Evolutionary conservation across 2,329 filamentous ascomycete species (phyloP), one percentile per base, ranked within the genome.

Genomic region (Pezicula neosporulosa): DNA sequence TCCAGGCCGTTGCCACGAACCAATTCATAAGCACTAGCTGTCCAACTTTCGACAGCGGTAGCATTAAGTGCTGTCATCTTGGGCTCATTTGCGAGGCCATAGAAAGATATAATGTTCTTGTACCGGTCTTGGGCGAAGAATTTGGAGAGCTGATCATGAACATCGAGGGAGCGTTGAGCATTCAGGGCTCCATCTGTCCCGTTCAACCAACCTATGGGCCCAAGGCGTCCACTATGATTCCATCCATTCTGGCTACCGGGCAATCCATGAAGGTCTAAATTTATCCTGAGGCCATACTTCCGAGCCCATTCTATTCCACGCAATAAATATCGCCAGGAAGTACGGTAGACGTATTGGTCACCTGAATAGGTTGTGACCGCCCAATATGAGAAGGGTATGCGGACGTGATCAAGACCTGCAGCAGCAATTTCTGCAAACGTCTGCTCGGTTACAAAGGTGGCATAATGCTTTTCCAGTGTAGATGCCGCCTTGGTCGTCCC

Each of bases 81-180:
- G 2, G 94, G 94, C 70, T 99, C 94, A 72, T 99, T 99, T 65
- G 85, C 90, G 1, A 99, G 82, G 4, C 94, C 94, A 70, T 99
- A 99, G 72, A 97, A 90, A 13, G 87, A 83, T 55, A 99, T 78
- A 59, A 99, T 80, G 67, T 97, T 96, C 65, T 88, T 87, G 77
- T 99, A 99, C 9, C 94, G 87, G 44, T 87, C 83, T 66, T 97
- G 94, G 0, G 92, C 84, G 69, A 99, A 99, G 80, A 99, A 99
- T 58, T 86, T 80, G 21, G 90, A 91, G 12, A 99, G 77, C 53
- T 88, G 84, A 66, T 94, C 81, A 72, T 99, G 94, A 37, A 97
- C 78, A 52, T 95, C 90, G 16, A 97, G 80, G 2, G 90, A 89
- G 35, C 93, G 83, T 62, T 96, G 80, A 0, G 79, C 86, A 67